Conservation (phyloP, 1,284 basidiomycete species). For the Leccinum pachyderme region DNA sequence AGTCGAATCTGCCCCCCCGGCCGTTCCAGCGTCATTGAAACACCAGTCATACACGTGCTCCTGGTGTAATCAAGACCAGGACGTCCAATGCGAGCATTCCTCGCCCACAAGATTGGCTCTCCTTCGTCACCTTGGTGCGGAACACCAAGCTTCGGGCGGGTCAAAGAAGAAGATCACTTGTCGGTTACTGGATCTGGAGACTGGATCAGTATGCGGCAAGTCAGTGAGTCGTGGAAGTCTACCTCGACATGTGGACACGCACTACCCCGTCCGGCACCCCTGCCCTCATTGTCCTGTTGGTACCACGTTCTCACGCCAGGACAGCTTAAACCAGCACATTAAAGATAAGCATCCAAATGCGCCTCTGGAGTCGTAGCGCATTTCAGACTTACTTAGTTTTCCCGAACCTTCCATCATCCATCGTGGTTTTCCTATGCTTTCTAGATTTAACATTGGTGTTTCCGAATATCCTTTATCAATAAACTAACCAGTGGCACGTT, state of each 20-base stretch:
- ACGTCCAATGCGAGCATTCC: slow-evolving; percentile 4
- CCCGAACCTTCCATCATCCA: not conserved
- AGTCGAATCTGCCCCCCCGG: not conserved
- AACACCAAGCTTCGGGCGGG: slow-evolving; percentile 15
- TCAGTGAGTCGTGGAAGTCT: slow-evolving; percentile 13
- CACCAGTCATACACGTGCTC: slow-evolving; percentile 9
- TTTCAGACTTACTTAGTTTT: not conserved
- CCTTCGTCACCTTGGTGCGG: slow-evolving; percentile 15
- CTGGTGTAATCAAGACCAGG: slow-evolving; percentile 4
- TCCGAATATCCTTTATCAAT: not conserved
- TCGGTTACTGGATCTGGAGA: slow-evolving; percentile 8
- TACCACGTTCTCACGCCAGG: slow-evolving; percentile 24
- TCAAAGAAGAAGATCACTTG: slow-evolving; percentile 4
- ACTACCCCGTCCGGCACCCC: slow-evolving; percentile 16
- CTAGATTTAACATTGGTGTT: not conserved
- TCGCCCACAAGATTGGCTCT: slow-evolving; percentile 5
- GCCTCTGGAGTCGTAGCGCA: not conserved
- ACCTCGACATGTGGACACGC: slow-evolving; percentile 22
- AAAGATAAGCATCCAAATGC: slow-evolving; percentile 6
- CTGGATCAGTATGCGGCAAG: slow-evolving; percentile 5
- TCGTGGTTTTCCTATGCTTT: not conserved
- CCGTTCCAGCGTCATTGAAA: not conserved
- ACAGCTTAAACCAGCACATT: slow-evolving; percentile 18
- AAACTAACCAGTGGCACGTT: not conserved
- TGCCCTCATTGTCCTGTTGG: slow-evolving; percentile 13